Evolutionary conservation across 257 asterid genomes (phyloP).

Genomic region (Lycium ferocissimum): DNA sequence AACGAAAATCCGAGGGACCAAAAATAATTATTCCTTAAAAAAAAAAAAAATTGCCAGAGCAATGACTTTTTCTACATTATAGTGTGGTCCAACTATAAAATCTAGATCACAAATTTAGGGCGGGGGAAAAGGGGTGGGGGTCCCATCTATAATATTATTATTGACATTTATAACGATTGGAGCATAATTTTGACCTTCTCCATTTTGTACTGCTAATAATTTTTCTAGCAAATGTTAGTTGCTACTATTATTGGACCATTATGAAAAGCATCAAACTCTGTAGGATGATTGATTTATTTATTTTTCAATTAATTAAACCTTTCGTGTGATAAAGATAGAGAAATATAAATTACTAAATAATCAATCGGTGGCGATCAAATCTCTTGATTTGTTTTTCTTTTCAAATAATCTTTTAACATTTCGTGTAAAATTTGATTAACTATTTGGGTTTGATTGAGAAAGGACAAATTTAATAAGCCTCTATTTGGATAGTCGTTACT

Average conservation of each 20-base stretch:
- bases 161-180: background rate
- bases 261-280: conserved; percentile 2
- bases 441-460: background rate
- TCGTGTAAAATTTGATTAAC: background rate
- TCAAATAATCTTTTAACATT: background rate
- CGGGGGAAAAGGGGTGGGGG: background rate
- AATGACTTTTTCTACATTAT: background rate
- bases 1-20: background rate
- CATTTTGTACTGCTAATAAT: background rate
- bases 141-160: background rate
- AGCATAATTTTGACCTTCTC: background rate
- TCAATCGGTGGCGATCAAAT: background rate
- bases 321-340: background rate
- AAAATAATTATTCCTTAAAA: background rate
- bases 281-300: background rate
- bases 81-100: conserved; percentile 8
- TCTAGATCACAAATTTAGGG: background rate
- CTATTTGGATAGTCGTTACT: too few relatives aligned
- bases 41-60: background rate
- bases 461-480: background rate
- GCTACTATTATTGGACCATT: conserved; percentile 1
- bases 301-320: background rate
- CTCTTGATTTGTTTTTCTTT: background rate
- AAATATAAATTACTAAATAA: background rate
- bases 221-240: background rate